Percentiles rank a stretch among this genome's conserved stretches.
These are phyloP conservation scores for Chionographis japonica DNA, from an alignment of 106 monocot genomes.

Conservation along the genomic window DNA sequence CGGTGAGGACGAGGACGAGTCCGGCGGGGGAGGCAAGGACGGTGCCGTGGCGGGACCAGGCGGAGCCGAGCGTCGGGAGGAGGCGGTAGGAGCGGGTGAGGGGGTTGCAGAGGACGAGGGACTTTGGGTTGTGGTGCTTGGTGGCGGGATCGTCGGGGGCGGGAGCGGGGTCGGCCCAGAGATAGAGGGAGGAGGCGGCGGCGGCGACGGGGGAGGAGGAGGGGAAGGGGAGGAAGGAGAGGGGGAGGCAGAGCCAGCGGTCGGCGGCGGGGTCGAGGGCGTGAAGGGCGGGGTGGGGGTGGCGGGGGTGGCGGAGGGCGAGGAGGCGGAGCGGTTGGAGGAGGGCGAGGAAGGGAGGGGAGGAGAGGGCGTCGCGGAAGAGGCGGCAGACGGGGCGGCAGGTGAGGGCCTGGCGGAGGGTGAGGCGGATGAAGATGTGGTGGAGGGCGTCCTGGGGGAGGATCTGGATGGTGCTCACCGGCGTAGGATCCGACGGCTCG, in stretches of 20 bases:
- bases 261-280: slow-evolving; percentile 47
- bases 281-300: slow-evolving; percentile 19
- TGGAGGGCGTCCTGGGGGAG: slow-evolving; percentile 66
- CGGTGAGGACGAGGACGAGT: slow-evolving; percentile 70
- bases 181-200: slow-evolving; percentile 42
- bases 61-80: slow-evolving; percentile 89
- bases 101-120: slow-evolving; percentile 86
- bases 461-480: slow-evolving; percentile 27
- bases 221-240: slow-evolving; percentile 40
- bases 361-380: slow-evolving; percentile 39
- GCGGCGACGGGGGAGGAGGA: slow-evolving; percentile 36
- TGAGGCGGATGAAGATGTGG: slow-evolving; percentile 47
- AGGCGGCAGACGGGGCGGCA: slow-evolving; percentile 42
- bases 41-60: slow-evolving; percentile 97
- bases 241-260: slow-evolving; percentile 34
- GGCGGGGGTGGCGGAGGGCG: slow-evolving; percentile 55
- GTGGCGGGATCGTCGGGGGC: neutral
- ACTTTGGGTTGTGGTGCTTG: slow-evolving; percentile 24
- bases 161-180: slow-evolving; percentile 26
- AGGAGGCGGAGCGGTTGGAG: slow-evolving; percentile 53
- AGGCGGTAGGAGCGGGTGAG: slow-evolving; percentile 51
- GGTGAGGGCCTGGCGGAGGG: slow-evolving; percentile 44
- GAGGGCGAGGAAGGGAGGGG: slow-evolving; percentile 31
- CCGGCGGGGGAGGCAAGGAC: slow-evolving; percentile 68
- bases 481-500: neutral